Evolutionary conservation across 257 asterid species (phyloP), one percentile per base, ranked within the genome.

Genomic region (Voacanga thouarsii): DNA sequence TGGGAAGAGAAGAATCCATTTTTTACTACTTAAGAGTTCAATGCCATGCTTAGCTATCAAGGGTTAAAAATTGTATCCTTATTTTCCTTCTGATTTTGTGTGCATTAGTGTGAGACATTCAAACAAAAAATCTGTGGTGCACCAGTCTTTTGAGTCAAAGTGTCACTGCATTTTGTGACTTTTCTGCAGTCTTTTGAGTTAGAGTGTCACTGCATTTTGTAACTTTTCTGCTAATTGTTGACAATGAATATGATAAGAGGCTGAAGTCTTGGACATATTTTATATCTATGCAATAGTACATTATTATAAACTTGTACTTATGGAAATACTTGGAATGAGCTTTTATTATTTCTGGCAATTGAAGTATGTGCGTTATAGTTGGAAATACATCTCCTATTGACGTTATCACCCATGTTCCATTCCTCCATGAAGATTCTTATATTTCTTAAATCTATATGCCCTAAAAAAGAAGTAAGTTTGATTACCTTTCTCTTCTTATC

Each of bases 371-470:
- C 84, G 91, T 95, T 74, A 89, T 95, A 75, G 99, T 97, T 60
- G 99, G 99, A 77, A 93, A 96, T 81, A 93, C 92, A 78, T 93
- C 99, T 23, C 97, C 98, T 3, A 88, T 93, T 3, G 99, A 96
- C 71, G 97, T 93, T 71, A 96, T 96, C 75, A 93, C 99, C 15
- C 98, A 96, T 68, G 91, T 96, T 75, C 99, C 97, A 60, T 71
- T 96, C 79, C 79, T 93, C 11, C 93, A 97, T 47, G 98, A 96
- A 77, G 98, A 96, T 88, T 76, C 96, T 61, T 82, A 92, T 30
- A 88, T 95, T 51, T 97, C 98, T 4, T 92, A 95, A 59, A 65
- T 95, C 76, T 92, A 93, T 80, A 94, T 92, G 63, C 71, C 93
- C 7, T 93, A n/a, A 97, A 0, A 93, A 95, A 85, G 99, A 95